Conservation (phyloP, 2,329 filamentous ascomycete genomes). For the Colletotrichum trifolii region DNA sequence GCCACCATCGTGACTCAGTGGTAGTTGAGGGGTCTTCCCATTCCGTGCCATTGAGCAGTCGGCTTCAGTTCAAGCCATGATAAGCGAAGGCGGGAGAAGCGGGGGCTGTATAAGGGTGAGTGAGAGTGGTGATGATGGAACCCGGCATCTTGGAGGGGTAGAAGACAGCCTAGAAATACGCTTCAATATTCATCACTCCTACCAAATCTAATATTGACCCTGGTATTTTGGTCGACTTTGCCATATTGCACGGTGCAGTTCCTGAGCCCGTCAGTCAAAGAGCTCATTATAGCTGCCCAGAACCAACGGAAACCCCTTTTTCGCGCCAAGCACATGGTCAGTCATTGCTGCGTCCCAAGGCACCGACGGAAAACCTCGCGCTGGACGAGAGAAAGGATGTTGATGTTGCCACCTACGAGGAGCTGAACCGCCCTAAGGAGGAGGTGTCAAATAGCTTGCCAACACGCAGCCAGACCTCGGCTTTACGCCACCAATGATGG, state of each 20-base stretch:
- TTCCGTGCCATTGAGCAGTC: no score
- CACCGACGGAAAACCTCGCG: slow-evolving; percentile 45
- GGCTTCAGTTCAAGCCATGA: slow-evolving; percentile 43
- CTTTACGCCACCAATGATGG: slow-evolving; percentile 76
- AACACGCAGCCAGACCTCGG: slow-evolving; percentile 75
- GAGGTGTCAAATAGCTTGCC: slow-evolving; percentile 74
- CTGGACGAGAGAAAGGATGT: slow-evolving; percentile 43
- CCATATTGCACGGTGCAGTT: slow-evolving; percentile 8
- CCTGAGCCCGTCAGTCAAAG: neutral
- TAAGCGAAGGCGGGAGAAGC: slow-evolving; percentile 45
- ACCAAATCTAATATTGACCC: no score
- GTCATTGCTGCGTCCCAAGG: slow-evolving; percentile 74
- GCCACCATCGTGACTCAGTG: no score
- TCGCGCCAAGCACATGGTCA: slow-evolving; percentile 79
- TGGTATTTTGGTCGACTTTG: no score
- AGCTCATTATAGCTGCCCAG: slow-evolving; percentile 24
- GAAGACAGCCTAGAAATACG: neutral
- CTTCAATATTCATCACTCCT: neutral
- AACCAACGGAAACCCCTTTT: slow-evolving; percentile 62
- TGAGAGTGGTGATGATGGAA: slow-evolving; percentile 23
- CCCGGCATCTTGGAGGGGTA: slow-evolving; percentile 1
- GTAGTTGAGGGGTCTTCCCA: no score
- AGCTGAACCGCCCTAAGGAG: slow-evolving; percentile 71
- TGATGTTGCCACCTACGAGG: slow-evolving; percentile 56
- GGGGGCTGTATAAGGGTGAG: slow-evolving; percentile 26